A percentile compares a stretch with the other conserved stretches of the same genome.
Conservation (phyloP, 352 stramenopile genomes). For the Globisporangium solare region DNA sequence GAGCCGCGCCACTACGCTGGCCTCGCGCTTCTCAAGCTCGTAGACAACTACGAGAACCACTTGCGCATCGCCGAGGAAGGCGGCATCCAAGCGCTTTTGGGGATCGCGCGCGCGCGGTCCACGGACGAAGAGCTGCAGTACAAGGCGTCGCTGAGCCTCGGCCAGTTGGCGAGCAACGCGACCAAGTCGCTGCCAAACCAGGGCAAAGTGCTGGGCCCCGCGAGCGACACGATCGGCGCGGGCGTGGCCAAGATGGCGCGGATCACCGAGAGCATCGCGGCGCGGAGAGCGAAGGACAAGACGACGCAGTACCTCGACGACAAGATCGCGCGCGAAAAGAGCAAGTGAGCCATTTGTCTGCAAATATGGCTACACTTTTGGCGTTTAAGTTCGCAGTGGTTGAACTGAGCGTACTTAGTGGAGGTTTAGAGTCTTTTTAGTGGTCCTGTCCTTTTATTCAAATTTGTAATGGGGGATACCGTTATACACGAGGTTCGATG, state of each 20-base stretch:
- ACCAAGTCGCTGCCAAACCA: slow-evolving; percentile 71
- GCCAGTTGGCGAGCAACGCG: slow-evolving; percentile 90
- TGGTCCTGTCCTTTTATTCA: no score
- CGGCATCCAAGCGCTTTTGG: slow-evolving; percentile 93
- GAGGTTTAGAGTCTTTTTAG: neutral
- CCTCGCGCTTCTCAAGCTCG: slow-evolving; percentile 95
- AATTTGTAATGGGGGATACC: no score
- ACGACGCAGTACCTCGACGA: slow-evolving; percentile 79
- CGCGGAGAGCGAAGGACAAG: slow-evolving; percentile 61
- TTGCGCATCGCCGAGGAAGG: slow-evolving; percentile 93
- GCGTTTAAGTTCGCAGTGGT: no score
- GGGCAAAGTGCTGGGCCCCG: slow-evolving; percentile 32
- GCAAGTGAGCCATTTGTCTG: slow-evolving; percentile 16
- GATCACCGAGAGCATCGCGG: slow-evolving; percentile 62
- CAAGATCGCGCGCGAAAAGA: slow-evolving; percentile 50
- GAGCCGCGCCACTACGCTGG: slow-evolving; percentile 94
- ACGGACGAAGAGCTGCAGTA: slow-evolving; percentile 95
- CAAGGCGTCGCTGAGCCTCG: slow-evolving; percentile 92
- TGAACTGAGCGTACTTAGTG: neutral
- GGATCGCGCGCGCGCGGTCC: slow-evolving; percentile 85
- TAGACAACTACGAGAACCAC: slow-evolving; percentile 98
- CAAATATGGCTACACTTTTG: neutral
- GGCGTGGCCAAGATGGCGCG: slow-evolving; percentile 77
- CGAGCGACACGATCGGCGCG: slow-evolving; percentile 52
- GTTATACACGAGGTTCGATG: no score